Evolutionary conservation across 257 asterid species (phyloP), one percentile per base, ranked within the genome.

Genomic region (Perilla frutescens): DNA sequence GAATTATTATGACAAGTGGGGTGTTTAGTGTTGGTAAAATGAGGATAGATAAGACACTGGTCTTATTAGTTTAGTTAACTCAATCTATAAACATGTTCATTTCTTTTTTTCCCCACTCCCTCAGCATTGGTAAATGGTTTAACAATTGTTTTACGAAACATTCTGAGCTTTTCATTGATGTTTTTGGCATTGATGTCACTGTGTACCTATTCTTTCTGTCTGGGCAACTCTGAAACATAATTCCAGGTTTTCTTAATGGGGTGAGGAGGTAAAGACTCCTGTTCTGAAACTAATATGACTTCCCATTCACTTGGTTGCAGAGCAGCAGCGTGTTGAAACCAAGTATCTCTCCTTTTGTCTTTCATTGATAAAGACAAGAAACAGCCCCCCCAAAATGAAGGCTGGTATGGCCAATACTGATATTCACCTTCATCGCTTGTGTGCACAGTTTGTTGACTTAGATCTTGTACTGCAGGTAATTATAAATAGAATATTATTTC

Each of bases 261-360:
- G 7, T 50, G 26, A 64, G 10, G 47, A 71, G 14, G 61, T 51
- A 36, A 15, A 50, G 57, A 41, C 8, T 60, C 7, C 32, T 59
- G 41, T 68, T 54, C 54, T 58, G 80, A 54, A 64, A 75, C 81
- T 83, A 70, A 81, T 59, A 57, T 71, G 40, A 48, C 74, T 39
- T 72, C 72, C 74, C 61, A 39, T 74, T 66, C 55, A 65, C 68
- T 63, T 78, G 77, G 78, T 74, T 83, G 84, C 97, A 95, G 99
- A 87, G 76, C 96, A 86, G 85, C 96, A 81, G 89, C 94, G 77
- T 80, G 84, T 89, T 82, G 96, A 92, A 83, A 92, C 99, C 82
- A 90, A 78, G 74, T 89, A 48, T 89, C 96, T 70, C 76, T 95
- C 54, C 83, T 82, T 70, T 78, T 95, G 62, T 92, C 92, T 59